A percentile compares a stretch with the other conserved stretches of the same genome.
phyloP scores from a whole-genome alignment of 345 rosid genomes.

The Cardamine occulta region DNA sequence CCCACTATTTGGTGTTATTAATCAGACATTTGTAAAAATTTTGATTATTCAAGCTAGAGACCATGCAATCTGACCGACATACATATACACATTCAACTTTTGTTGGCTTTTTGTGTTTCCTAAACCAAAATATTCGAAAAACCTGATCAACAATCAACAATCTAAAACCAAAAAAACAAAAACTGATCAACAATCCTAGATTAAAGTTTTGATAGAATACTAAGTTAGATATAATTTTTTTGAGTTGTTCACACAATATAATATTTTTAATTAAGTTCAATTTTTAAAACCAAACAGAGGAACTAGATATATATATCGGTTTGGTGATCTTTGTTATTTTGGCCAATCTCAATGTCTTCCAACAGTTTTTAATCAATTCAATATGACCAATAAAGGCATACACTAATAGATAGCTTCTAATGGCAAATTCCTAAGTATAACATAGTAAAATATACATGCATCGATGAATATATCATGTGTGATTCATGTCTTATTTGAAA shows the following conservation, averaged over 20 bases:
- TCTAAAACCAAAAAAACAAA: no score
- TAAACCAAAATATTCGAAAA: background rate
- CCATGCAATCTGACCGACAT: background rate
- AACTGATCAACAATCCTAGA: background rate
- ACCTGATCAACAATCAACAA: background rate
- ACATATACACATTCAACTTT: no score
- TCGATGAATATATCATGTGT: background rate
- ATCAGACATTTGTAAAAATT: no score
- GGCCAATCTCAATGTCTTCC: background rate
- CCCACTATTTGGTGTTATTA: no score
- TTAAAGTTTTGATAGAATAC: background rate
- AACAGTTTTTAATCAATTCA: background rate
- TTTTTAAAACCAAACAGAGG: background rate
- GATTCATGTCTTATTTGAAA: no score
- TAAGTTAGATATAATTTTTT: no score
- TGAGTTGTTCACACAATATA: background rate
- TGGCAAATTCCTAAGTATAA: background rate
- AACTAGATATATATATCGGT: background rate
- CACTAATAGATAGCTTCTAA: background rate
- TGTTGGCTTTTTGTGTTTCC: no score
- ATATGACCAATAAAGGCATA: background rate
- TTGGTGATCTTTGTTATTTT: background rate
- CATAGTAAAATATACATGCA: background rate
- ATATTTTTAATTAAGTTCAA: background rate
- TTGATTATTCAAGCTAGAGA: no score